phyloP scores from a whole-genome alignment of 768 basidiomycete species.

The Nidularia pulvinata region DNA sequence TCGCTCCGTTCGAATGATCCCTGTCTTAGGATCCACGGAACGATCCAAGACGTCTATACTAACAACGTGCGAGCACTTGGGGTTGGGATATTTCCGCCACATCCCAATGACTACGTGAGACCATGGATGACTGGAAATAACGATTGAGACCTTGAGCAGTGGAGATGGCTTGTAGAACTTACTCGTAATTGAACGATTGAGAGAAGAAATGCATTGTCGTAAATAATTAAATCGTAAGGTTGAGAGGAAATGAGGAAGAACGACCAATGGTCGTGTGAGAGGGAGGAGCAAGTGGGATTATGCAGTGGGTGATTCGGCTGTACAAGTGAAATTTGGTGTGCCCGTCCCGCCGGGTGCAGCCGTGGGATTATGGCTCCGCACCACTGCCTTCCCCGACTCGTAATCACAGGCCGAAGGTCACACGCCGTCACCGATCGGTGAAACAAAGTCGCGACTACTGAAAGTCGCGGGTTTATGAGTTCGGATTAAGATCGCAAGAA shows the following conservation, averaged over 20 bases:
- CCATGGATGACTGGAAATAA: constrained; percentile 74
- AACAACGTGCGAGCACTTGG: constrained; percentile 86
- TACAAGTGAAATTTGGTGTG: too few relatives aligned
- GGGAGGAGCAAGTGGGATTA: neutral
- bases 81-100: constrained; percentile 97
- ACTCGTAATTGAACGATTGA: constrained; percentile 85
- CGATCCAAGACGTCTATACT: constrained; percentile 89
- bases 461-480: too few relatives aligned
- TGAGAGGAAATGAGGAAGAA: constrained; percentile 22
- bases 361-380: too few relatives aligned
- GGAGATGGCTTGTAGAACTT: constrained; percentile 25
- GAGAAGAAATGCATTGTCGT: constrained; percentile 82
- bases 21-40: constrained; percentile 78
- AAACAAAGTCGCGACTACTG: too few relatives aligned
- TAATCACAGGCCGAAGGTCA: too few relatives aligned
- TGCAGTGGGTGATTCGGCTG: too few relatives aligned
- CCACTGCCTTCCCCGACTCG: too few relatives aligned
- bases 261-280: constrained; percentile 6
- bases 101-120: constrained; percentile 89
- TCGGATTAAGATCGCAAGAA: too few relatives aligned
- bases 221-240: constrained; percentile 18
- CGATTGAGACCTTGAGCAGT: constrained; percentile 8
- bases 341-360: too few relatives aligned
- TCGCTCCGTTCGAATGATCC: constrained; percentile 90
- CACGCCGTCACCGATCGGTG: too few relatives aligned